These are phyloP conservation scores for Danielia reshetovae DNA, from an alignment of 805 yeast genomes.

Conservation along the genomic window DNA sequence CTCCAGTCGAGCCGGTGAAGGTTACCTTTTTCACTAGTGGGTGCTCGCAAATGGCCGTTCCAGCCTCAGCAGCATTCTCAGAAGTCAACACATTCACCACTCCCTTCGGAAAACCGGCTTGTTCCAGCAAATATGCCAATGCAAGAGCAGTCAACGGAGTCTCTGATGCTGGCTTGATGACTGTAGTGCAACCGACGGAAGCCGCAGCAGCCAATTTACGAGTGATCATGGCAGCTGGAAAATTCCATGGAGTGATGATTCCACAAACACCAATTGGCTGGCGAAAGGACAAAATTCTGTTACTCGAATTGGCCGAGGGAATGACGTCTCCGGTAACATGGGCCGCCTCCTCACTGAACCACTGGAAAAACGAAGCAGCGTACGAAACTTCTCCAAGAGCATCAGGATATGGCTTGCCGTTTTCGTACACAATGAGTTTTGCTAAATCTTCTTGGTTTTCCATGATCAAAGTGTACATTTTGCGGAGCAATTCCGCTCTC, in stretches of 20 bases:
- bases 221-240: conserved; percentile 76
- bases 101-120: conserved; percentile 73
- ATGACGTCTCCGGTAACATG: conserved; percentile 64
- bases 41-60: conserved; percentile 48
- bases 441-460: conserved; percentile 66
- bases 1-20: conserved; percentile 19
- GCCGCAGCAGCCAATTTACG: conserved; percentile 72
- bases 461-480: conserved; percentile 49
- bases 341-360: conserved; percentile 86
- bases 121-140: conserved; percentile 51
- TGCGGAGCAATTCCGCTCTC: conserved; percentile 49
- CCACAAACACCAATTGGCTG: conserved; percentile 86
- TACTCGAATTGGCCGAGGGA: conserved; percentile 46
- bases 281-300: conserved; percentile 53
- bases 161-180: conserved; percentile 72
- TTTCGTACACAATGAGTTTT: conserved; percentile 58
- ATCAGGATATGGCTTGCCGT: conserved; percentile 70
- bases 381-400: conserved; percentile 67
- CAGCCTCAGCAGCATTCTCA: conserved; percentile 42
- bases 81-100: conserved; percentile 58
- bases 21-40: conserved; percentile 16
- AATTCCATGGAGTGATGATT: conserved; percentile 80
- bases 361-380: conserved; percentile 76
- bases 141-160: conserved; percentile 76
- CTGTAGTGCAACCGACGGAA: conserved; percentile 77